Percentiles rank a stretch among this genome's conserved stretches.
Evolutionary conservation across 805 yeast species (phyloP).

Genomic region (Kluyveromyces aestuarii): DNA sequence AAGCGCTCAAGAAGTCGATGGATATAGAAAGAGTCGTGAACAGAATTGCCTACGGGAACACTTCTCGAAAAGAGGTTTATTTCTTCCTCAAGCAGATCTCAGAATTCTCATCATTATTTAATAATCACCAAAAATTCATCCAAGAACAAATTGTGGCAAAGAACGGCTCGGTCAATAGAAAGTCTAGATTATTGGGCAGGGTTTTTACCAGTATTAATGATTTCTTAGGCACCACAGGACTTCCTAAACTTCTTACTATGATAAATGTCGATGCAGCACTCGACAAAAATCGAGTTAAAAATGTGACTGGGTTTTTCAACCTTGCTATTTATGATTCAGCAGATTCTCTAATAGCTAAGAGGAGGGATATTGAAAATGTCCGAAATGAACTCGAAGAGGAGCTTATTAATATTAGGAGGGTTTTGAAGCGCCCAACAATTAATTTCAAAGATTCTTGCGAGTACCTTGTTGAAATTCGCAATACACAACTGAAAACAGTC

Average conservation of each 20-base stretch:
- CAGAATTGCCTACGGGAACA: slow-evolving; percentile 50
- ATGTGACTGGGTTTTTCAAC: slow-evolving; percentile 36
- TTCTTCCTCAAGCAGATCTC: slow-evolving; percentile 39
- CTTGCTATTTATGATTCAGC: slow-evolving; percentile 30
- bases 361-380: slow-evolving; percentile 33
- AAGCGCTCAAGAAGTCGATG: slow-evolving; percentile 30
- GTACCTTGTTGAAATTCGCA: slow-evolving; percentile 68
- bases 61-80: slow-evolving; percentile 53
- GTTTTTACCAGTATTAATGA: slow-evolving; percentile 33
- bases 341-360: slow-evolving; percentile 31
- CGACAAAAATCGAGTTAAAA: slow-evolving; percentile 38
- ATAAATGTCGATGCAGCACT: slow-evolving; percentile 46
- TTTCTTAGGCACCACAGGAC: slow-evolving; percentile 23
- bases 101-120: slow-evolving; percentile 29
- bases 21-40: slow-evolving; percentile 54
- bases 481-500: slow-evolving; percentile 42
- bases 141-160: slow-evolving; percentile 16
- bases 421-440: slow-evolving; percentile 48
- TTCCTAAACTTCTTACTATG: slow-evolving; percentile 35
- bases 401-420: slow-evolving; percentile 35
- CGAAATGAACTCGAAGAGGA: slow-evolving; percentile 44
- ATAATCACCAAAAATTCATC: slow-evolving; percentile 22
- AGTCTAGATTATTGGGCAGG: slow-evolving; percentile 29
- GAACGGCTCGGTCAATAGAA: slow-evolving; percentile 9
- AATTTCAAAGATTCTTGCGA: slow-evolving; percentile 56